phyloP scores from a whole-genome alignment of 192 early-diverging fungal species.

The Rhizophagus prolifer region DNA sequence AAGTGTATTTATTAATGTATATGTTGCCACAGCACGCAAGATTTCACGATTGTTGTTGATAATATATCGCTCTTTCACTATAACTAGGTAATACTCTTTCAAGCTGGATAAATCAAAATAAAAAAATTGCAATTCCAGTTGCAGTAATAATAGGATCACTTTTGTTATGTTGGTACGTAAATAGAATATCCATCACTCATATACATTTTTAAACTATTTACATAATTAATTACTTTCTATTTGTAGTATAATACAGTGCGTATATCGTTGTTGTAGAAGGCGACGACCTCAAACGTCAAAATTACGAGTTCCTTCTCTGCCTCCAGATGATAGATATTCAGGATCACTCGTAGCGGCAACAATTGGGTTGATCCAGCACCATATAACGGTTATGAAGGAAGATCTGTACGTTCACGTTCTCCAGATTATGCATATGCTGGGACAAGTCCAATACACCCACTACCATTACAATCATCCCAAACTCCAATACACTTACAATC shows the following conservation, averaged over 20 bases:
- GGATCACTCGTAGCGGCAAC: neutral
- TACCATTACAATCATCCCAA: neutral
- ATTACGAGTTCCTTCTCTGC: neutral
- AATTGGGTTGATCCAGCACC: constrained; percentile 21
- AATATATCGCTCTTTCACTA: constrained; percentile 18
- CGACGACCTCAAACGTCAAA: neutral
- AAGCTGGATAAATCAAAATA: constrained; percentile 48
- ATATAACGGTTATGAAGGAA: neutral
- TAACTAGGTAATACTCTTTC: constrained; percentile 30
- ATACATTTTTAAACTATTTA: neutral
- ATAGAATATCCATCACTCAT: neutral
- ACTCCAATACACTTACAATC: neutral
- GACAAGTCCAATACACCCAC: neutral
- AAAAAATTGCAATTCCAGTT: constrained; percentile 47
- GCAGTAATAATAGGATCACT: constrained; percentile 39
- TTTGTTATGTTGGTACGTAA: constrained; percentile 34
- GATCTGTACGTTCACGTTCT: neutral
- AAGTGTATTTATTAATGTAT: constrained; percentile 5
- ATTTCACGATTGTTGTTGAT: constrained; percentile 11
- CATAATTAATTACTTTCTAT: neutral
- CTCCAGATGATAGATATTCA: neutral
- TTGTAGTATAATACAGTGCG: neutral
- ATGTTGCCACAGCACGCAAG: too few relatives aligned
- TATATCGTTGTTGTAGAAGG: neutral
- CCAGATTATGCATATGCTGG: neutral